Conservation (phyloP, 2,329 filamentous ascomycete species). For the Bipolaris cookei region DNA sequence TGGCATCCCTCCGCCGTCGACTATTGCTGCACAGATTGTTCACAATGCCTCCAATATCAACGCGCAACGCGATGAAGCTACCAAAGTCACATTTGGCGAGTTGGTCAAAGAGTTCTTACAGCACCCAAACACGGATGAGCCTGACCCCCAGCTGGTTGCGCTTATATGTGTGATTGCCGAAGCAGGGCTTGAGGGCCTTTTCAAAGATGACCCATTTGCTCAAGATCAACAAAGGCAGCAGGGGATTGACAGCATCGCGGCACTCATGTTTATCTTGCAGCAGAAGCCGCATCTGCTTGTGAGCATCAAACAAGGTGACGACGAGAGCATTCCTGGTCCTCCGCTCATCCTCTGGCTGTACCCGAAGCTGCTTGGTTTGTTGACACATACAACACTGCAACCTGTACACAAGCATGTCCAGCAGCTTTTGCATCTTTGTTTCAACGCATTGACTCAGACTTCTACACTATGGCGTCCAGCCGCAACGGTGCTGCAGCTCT, state of each 20-base stretch:
- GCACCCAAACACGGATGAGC: conserved; percentile 59
- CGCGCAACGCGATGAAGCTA: conserved; percentile 66
- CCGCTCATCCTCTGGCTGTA: conserved; percentile 63
- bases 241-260: conserved; percentile 75
- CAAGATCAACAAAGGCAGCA: conserved; percentile 64
- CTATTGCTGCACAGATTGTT: conserved; percentile 85
- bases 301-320: conserved; percentile 33
- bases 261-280: conserved; percentile 75
- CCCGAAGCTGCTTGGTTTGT: conserved; percentile 58
- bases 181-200: conserved; percentile 74
- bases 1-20: conserved; percentile 66
- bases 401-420: conserved; percentile 49
- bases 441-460: conserved; percentile 46
- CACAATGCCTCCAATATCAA: conserved; percentile 74
- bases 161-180: conserved; percentile 83
- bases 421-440: conserved; percentile 47
- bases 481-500: conserved; percentile 42
- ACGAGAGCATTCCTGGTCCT: conserved; percentile 44
- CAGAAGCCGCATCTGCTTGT: conserved; percentile 75
- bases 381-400: conserved; percentile 51
- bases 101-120: conserved; percentile 70
- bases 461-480: conserved; percentile 47
- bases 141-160: conserved; percentile 78
- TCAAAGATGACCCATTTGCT: conserved; percentile 72
- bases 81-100: conserved; percentile 75